These are phyloP conservation scores for Saxophila tyrrhenica DNA, from an alignment of 495 filamentous ascomycete species.

Conservation along the genomic window DNA sequence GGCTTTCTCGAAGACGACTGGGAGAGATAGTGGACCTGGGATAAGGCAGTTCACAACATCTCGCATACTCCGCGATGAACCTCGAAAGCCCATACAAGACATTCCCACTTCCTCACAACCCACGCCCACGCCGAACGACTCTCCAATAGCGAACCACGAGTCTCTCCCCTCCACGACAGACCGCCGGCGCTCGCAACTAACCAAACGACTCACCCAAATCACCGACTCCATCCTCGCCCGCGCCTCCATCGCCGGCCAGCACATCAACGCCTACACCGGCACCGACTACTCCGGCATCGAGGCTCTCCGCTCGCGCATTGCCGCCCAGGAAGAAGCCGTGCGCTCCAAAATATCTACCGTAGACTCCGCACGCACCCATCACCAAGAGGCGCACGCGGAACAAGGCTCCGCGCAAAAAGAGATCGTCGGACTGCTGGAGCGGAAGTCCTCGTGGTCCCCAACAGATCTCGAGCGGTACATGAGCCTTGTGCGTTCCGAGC, in stretches of 20 bases:
- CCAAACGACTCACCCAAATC: conserved; percentile 59
- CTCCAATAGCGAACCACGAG: not conserved
- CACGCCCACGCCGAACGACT: not conserved
- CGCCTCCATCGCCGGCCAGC: conserved; percentile 70
- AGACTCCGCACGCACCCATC: conserved; percentile 57
- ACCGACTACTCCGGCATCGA: conserved; percentile 78
- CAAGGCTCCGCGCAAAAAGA: conserved; percentile 86
- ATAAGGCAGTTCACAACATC: not conserved
- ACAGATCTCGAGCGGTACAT: conserved; percentile 91
- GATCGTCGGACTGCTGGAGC: conserved; percentile 83
- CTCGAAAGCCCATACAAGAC: not conserved
- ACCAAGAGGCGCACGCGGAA: conserved; percentile 64
- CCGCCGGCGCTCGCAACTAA: conserved; percentile 55
- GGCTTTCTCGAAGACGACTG: not conserved
- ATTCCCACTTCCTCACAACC: not conserved
- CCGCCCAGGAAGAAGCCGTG: conserved; percentile 54
- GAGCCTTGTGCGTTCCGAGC: conserved; percentile 77
- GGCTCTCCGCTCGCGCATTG: conserved; percentile 64
- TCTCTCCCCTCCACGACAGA: conserved; percentile 40
- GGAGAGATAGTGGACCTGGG: not conserved
- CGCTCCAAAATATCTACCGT: conserved; percentile 52
- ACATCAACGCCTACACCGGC: conserved; percentile 84
- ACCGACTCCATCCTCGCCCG: conserved; percentile 88
- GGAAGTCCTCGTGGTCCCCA: conserved; percentile 85
- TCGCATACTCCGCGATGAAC: not conserved